Conservation (phyloP, 2,329 filamentous ascomycete genomes). For the Ophiostoma novo-ulmi region DNA sequence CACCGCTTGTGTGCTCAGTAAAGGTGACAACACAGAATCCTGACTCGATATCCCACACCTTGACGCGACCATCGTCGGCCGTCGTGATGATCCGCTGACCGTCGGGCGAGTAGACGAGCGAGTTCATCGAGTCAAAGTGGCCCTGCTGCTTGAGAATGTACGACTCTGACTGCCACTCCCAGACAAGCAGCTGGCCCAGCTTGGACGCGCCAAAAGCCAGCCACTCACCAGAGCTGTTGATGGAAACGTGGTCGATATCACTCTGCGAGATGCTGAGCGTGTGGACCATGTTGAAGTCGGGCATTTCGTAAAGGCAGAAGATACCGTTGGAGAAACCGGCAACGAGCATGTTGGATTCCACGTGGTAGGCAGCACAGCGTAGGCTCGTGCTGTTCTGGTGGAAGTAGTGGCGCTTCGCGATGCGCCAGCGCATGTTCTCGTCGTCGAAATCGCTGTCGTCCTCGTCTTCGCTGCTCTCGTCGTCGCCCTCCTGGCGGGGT, state of each 20-base stretch:
- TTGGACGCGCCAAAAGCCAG: conserved; percentile 94
- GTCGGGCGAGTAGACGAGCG: conserved; percentile 86
- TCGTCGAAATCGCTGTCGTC: conserved; percentile 57
- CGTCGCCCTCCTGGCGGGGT: conserved; percentile 36
- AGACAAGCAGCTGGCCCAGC: conserved; percentile 90
- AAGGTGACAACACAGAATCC: conserved; percentile 98
- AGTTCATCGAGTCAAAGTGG: conserved; percentile 93
- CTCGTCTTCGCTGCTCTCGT: conserved; percentile 44
- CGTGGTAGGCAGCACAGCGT: conserved; percentile 84
- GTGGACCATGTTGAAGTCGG: conserved; percentile 92
- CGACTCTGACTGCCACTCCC: conserved; percentile 99
- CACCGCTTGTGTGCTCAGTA: conserved; percentile 89
- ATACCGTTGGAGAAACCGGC: conserved; percentile 92
- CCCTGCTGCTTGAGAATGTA: conserved; percentile 98
- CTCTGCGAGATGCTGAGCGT: conserved; percentile 91
- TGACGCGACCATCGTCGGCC: conserved; percentile 95
- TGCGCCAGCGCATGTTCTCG: conserved; percentile 76
- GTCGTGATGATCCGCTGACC: conserved; percentile 89
- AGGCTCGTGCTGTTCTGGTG: conserved; percentile 84
- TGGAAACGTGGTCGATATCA: conserved; percentile 88
- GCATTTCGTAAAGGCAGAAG: conserved; percentile 92
- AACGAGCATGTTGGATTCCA: conserved; percentile 84
- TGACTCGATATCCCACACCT: conserved; percentile 94
- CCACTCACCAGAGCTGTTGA: conserved; percentile 95
- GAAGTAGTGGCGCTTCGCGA: conserved; percentile 87